phyloP scores from a whole-genome alignment of 2,329 filamentous ascomycete genomes.

The Pseudogymnoascus sp. region DNA sequence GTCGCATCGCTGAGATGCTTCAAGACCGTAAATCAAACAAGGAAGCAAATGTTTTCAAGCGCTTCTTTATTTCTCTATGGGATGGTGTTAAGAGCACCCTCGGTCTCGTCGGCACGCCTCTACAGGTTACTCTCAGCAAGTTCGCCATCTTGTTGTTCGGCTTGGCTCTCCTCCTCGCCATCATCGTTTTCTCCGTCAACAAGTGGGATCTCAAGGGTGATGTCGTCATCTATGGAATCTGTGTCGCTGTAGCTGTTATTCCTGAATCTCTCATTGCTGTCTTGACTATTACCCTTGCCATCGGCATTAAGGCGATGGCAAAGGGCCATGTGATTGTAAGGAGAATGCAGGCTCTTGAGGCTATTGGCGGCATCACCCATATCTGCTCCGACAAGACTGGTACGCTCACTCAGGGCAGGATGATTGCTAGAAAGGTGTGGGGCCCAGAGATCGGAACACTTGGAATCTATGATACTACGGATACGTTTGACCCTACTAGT shows the following conservation, averaged over 20 bases:
- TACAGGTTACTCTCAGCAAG: slow-evolving; percentile 78
- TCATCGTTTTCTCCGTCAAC: slow-evolving; percentile 54
- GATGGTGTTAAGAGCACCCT: slow-evolving; percentile 44
- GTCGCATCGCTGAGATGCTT: slow-evolving; percentile 62
- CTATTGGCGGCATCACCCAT: slow-evolving; percentile 60
- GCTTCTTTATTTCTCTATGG: slow-evolving; percentile 38
- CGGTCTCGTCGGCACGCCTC: slow-evolving; percentile 66
- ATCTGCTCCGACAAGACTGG: slow-evolving; percentile 66
- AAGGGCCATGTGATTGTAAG: slow-evolving; percentile 57
- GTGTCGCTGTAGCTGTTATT: slow-evolving; percentile 56
- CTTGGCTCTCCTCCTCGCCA: slow-evolving; percentile 53
- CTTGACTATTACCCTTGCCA: slow-evolving; percentile 62
- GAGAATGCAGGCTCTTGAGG: slow-evolving; percentile 56
- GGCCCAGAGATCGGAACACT: slow-evolving; percentile 46
- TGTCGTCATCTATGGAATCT: slow-evolving; percentile 53
- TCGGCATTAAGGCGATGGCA: slow-evolving; percentile 57
- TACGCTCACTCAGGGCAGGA: slow-evolving; percentile 57
- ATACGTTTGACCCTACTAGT: slow-evolving; percentile 53
- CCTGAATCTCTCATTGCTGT: slow-evolving; percentile 61
- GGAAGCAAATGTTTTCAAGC: slow-evolving; percentile 40
- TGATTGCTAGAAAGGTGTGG: slow-evolving; percentile 57
- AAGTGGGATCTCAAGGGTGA: slow-evolving; percentile 45
- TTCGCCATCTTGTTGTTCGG: slow-evolving; percentile 74
- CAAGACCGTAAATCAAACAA: slow-evolving; percentile 47
- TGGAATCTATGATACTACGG: slow-evolving; percentile 44